Evolutionary conservation across 2,329 filamentous ascomycete species (phyloP).

Genomic region (Metarhizium rileyi): DNA sequence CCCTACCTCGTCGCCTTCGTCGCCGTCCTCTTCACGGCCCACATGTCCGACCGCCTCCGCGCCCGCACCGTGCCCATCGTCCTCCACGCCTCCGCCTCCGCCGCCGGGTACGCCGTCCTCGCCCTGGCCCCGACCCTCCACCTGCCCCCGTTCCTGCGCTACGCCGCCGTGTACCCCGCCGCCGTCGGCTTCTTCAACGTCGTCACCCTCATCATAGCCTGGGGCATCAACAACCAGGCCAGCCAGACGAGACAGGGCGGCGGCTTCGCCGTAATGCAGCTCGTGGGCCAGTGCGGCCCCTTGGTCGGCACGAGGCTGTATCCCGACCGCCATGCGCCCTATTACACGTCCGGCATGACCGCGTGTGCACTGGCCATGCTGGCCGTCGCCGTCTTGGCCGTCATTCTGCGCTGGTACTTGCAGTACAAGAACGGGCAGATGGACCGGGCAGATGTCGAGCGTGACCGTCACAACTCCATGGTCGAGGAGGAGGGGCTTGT

Average conservation of each 20-base stretch:
- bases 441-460: conserved; percentile 24
- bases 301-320: conserved; percentile 59
- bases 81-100: conserved; percentile 57
- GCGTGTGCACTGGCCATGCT: conserved; percentile 55
- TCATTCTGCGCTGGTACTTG: conserved; percentile 44
- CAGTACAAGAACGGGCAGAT: conserved; percentile 38
- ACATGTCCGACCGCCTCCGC: conserved; percentile 57
- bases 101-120: conserved; percentile 49
- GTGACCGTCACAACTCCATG: conserved; percentile 11
- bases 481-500: conserved; percentile 33
- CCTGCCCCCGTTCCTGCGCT: conserved; percentile 45
- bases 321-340: conserved; percentile 48
- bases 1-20: conserved; percentile 72
- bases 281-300: conserved; percentile 73
- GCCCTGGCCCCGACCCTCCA: conserved; percentile 42
- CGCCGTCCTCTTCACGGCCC: conserved; percentile 61
- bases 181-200: conserved; percentile 74
- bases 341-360: conserved; percentile 53
- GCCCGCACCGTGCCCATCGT: conserved; percentile 58
- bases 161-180: conserved; percentile 70
- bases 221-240: conserved; percentile 80
- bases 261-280: conserved; percentile 70
- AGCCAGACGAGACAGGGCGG: conserved; percentile 60
- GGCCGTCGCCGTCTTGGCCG: conserved; percentile 45
- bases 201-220: conserved; percentile 76